Evolutionary conservation across 2,329 filamentous ascomycete species (phyloP).

Genomic region (Trichoderma gracile): DNA sequence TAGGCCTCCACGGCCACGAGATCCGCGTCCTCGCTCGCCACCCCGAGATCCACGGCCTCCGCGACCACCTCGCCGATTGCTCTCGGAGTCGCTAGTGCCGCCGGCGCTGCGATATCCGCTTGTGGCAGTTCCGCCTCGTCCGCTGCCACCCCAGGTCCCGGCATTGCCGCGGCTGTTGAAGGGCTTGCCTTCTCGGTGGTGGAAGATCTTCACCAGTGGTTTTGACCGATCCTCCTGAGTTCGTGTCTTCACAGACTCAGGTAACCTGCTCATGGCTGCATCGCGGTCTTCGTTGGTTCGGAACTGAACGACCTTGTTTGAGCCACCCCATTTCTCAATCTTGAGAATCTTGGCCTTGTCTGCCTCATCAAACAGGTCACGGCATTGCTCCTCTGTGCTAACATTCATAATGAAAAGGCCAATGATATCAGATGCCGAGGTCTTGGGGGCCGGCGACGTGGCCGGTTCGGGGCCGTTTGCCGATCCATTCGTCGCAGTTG

Average conservation of each 20-base stretch:
- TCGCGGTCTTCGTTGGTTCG: slow-evolving; percentile 77
- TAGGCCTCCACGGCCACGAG: slow-evolving; percentile 56
- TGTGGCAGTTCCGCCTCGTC: slow-evolving; percentile 58
- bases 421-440: slow-evolving; percentile 65
- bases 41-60: slow-evolving; percentile 61
- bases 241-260: slow-evolving; percentile 73
- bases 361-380: slow-evolving; percentile 78
- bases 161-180: slow-evolving; percentile 63
- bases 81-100: slow-evolving; percentile 70
- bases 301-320: slow-evolving; percentile 86
- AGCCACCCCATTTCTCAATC: slow-evolving; percentile 75
- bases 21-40: slow-evolving; percentile 57
- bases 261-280: slow-evolving; percentile 71
- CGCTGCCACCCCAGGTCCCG: slow-evolving; percentile 66
- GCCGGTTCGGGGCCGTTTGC: slow-evolving; percentile 53
- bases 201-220: slow-evolving; percentile 81
- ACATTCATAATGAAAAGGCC: slow-evolving; percentile 90
- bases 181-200: slow-evolving; percentile 62
- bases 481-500: slow-evolving; percentile 53
- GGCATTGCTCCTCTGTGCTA: slow-evolving; percentile 78
- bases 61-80: slow-evolving; percentile 56
- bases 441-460: slow-evolving; percentile 62
- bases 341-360: slow-evolving; percentile 78
- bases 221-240: slow-evolving; percentile 72
- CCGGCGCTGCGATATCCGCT: slow-evolving; percentile 83